These are phyloP conservation scores for Sphagnum tenellum DNA, from an alignment of 225 moss, liverwort and hornwort species.

Conservation along the genomic window DNA sequence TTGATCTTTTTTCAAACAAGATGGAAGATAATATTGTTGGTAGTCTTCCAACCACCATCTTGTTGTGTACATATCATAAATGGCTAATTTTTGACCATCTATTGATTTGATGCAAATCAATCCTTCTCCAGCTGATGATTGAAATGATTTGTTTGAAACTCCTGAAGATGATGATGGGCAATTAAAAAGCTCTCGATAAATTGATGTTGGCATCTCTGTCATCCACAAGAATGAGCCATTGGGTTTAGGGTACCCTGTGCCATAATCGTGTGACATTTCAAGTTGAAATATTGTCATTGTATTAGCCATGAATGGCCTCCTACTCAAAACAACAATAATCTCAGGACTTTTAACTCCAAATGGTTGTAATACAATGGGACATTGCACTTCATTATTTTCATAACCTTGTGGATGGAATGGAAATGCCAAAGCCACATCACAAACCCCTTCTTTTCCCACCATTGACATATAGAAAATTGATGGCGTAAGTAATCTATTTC, in stretches of 20 bases:
- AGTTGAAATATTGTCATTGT: conserved; percentile 16
- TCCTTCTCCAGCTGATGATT: conserved; percentile 17
- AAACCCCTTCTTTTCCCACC: neutral
- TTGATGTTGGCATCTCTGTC: conserved; percentile 11
- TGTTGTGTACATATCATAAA: conserved; percentile 26
- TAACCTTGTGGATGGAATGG: conserved; percentile 17
- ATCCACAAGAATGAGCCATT: conserved; percentile 17
- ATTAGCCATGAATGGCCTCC: conserved; percentile 11
- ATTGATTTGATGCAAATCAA: conserved; percentile 24
- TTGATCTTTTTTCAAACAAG: conserved; percentile 6
- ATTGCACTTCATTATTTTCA: conserved; percentile 3
- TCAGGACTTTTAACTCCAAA: conserved; percentile 16
- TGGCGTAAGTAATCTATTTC: no score
- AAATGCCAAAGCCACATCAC: conserved; percentile 8
- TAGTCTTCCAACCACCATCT: conserved; percentile 39
- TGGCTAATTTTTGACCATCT: conserved; percentile 20
- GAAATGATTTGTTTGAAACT: conserved; percentile 21
- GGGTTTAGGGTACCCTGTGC: conserved; percentile 13
- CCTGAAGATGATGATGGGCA: neutral
- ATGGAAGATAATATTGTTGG: conserved; percentile 22
- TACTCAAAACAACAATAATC: conserved; percentile 9
- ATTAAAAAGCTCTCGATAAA: conserved; percentile 21
- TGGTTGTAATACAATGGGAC: conserved; percentile 20
- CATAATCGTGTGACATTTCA: conserved; percentile 6
- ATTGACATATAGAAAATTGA: no score